These are phyloP conservation scores for Hyphodiscus sp. DNA, from an alignment of 2,329 filamentous ascomycete species.

Conservation along the genomic window DNA sequence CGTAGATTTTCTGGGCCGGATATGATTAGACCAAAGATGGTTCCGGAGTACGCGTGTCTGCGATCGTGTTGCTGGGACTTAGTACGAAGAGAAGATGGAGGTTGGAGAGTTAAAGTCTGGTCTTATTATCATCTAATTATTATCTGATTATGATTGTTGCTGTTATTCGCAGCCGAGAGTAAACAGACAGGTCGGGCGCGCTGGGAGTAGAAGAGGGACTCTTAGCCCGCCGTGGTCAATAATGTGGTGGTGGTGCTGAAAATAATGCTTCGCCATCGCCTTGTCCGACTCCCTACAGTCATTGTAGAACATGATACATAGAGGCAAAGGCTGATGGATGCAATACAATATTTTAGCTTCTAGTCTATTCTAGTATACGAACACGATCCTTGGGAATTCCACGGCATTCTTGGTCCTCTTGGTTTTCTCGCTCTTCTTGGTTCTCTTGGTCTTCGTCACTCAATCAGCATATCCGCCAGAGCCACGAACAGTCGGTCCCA, in stretches of 20 bases:
- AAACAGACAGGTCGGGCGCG: too few relatives aligned
- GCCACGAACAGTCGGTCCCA: too few relatives aligned
- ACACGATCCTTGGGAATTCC: neutral
- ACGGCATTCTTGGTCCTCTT: too few relatives aligned
- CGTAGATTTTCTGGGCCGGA: neutral
- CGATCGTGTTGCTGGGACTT: neutral
- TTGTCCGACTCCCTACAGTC: neutral
- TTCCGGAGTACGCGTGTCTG: neutral
- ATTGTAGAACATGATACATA: too few relatives aligned
- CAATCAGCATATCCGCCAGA: neutral
- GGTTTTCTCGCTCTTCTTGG: too few relatives aligned
- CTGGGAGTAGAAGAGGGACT: too few relatives aligned
- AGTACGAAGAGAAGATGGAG: neutral
- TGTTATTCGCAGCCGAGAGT: neutral
- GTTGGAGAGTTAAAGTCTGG: neutral
- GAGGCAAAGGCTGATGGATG: neutral
- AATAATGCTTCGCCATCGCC: neutral
- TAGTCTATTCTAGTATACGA: neutral
- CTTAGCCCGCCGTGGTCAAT: too few relatives aligned
- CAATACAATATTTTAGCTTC: neutral
- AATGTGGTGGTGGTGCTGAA: neutral
- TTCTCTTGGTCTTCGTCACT: neutral
- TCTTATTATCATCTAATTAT: too few relatives aligned
- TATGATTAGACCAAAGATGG: neutral
- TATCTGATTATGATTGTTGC: too few relatives aligned